Evolutionary conservation across 306 rosid species (phyloP).

Genomic region (Comarum palustre): DNA sequence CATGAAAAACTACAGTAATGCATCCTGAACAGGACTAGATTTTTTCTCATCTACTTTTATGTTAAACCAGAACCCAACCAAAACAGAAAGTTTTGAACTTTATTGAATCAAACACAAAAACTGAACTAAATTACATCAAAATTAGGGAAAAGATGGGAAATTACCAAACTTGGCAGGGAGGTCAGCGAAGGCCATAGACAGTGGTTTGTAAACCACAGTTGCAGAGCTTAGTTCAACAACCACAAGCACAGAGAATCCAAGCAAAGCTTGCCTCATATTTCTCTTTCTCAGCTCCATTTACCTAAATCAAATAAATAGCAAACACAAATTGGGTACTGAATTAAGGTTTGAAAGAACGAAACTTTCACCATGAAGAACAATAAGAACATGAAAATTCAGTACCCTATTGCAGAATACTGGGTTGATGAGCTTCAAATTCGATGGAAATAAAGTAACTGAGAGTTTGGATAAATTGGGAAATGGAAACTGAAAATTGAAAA

Average conservation of each 20-base stretch:
- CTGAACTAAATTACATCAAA: not conserved
- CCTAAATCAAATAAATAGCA: slow-evolving; percentile 2
- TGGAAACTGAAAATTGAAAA: not conserved
- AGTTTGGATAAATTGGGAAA: not conserved
- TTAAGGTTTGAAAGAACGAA: not conserved
- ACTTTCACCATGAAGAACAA: not conserved
- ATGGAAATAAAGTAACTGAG: not conserved
- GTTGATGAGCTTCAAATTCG: not conserved
- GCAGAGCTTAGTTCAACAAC: slow-evolving; percentile 20
- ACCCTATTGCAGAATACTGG: slow-evolving; percentile 4
- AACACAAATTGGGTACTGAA: not conserved
- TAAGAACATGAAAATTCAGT: not conserved
- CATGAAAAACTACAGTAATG: not conserved
- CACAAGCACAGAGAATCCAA: slow-evolving; percentile 14
- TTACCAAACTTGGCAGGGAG: slow-evolving; percentile 47
- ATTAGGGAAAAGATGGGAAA: not conserved
- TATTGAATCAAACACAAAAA: not conserved
- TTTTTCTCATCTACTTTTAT: not conserved
- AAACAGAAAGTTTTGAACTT: not conserved
- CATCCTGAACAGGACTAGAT: not conserved
- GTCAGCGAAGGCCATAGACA: slow-evolving; percentile 27
- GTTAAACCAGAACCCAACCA: not conserved
- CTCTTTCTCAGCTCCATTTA: slow-evolving; percentile 20
- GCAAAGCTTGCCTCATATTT: slow-evolving; percentile 23
- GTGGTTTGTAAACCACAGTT: slow-evolving; percentile 21